These are phyloP conservation scores for Chaetomium fimeti DNA, from an alignment of 495 filamentous ascomycete species.

Conservation along the genomic window DNA sequence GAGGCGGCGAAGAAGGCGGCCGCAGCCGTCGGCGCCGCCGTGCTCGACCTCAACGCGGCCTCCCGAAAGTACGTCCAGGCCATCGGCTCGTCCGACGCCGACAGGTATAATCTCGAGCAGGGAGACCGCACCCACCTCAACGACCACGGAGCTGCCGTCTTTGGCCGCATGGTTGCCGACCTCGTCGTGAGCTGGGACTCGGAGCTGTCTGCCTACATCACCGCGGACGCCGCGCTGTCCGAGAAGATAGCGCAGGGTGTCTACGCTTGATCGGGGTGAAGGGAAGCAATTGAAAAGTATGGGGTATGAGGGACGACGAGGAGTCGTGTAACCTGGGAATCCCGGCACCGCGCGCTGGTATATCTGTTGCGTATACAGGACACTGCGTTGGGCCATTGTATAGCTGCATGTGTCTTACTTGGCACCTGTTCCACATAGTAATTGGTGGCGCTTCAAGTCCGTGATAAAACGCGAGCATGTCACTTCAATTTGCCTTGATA, in stretches of 20 bases:
- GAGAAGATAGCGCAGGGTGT: conserved; percentile 4
- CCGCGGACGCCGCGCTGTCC: background rate
- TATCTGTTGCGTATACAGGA: no score
- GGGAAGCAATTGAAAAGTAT: no score
- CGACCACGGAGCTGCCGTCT: conserved; percentile 2
- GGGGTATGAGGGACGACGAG: no score
- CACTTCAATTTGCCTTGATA: no score
- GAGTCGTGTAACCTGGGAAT: no score
- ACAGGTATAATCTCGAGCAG: background rate
- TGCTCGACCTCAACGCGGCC: conserved; percentile 14
- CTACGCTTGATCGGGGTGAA: conserved; percentile 1
- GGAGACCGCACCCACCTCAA: conserved; percentile 18
- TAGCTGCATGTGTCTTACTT: no score
- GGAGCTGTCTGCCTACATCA: background rate
- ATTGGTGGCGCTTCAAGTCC: no score
- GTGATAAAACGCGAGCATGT: no score
- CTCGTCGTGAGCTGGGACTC: background rate
- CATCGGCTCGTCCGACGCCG: conserved; percentile 8
- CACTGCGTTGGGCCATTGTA: no score
- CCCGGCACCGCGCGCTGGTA: no score
- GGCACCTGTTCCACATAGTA: no score
- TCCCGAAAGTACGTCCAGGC: conserved; percentile 11
- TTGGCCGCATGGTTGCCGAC: conserved; percentile 15
- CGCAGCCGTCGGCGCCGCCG: background rate
- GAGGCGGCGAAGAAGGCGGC: conserved; percentile 9